A percentile compares a stretch with the other conserved stretches of the same genome.
Conservation (phyloP, 2,329 filamentous ascomycete genomes). For the Lachnellula suecica region DNA sequence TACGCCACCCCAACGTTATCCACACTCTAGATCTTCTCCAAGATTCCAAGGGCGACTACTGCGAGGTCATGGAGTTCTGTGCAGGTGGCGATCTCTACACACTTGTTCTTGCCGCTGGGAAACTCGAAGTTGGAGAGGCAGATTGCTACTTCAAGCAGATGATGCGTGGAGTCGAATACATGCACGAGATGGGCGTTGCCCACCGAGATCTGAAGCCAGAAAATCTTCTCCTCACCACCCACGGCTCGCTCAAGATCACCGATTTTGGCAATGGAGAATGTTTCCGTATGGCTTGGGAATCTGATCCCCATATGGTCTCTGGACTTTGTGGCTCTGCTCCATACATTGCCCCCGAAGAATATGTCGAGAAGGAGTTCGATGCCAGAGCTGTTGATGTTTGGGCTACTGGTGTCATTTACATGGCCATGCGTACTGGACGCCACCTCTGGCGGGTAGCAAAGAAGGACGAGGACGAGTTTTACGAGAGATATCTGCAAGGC, state of each 20-base stretch:
- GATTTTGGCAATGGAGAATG: constrained; percentile 99
- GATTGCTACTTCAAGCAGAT: constrained; percentile 99
- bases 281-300: constrained; percentile 99
- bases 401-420: constrained; percentile 98
- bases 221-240: constrained; percentile 89
- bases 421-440: constrained; percentile 96
- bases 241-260: constrained; percentile 93
- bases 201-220: constrained; percentile 97
- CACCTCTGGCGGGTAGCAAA: constrained; percentile 97
- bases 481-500: constrained; percentile 89
- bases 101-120: constrained; percentile 84
- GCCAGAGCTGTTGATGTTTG: constrained; percentile 97
- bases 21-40: constrained; percentile 94
- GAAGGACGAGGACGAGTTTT: constrained; percentile 97
- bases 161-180: constrained; percentile 98
- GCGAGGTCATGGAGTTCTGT: constrained; percentile 99
- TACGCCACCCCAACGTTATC: constrained; percentile 96
- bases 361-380: constrained; percentile 92
- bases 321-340: constrained; percentile 95
- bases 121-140: constrained; percentile 87
- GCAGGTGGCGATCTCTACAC: constrained; percentile 96
- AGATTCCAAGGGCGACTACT: constrained; percentile 95
- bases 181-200: constrained; percentile 98
- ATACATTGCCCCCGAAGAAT: constrained; percentile 97
- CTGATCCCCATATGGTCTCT: constrained; percentile 96